A percentile compares a stretch with the other conserved stretches of the same genome.
Conservation (phyloP, 2,329 filamentous ascomycete genomes). For the Pseudocercospora crystallina region DNA sequence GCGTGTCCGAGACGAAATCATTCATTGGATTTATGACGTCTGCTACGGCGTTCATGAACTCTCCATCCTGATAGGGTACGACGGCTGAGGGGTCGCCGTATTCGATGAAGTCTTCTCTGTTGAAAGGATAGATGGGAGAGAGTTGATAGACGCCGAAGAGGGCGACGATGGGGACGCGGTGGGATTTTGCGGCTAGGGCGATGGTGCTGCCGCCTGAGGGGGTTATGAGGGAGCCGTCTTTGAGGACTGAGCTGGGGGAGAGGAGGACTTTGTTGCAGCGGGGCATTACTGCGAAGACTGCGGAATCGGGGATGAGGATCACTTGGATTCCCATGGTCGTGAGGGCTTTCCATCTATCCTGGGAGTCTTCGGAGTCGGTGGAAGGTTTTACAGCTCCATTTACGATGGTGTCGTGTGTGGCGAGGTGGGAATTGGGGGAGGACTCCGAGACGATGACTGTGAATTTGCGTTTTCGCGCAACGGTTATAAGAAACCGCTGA, state of each 20-base stretch:
- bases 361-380: constrained; percentile 47
- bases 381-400: constrained; percentile 52
- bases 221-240: constrained; percentile 82
- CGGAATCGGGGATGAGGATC: constrained; percentile 79
- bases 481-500: constrained; percentile 83
- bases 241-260: constrained; percentile 80
- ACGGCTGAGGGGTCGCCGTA: constrained; percentile 78
- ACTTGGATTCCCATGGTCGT: constrained; percentile 75
- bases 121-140: constrained; percentile 83
- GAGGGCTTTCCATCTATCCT: constrained; percentile 72
- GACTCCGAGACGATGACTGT: constrained; percentile 82
- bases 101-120: constrained; percentile 79
- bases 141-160: constrained; percentile 92
- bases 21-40: constrained; percentile 77
- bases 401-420: constrained; percentile 60
- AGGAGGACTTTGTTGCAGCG: constrained; percentile 94
- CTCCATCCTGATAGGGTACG: constrained; percentile 74
- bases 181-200: constrained; percentile 78
- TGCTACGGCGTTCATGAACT: constrained; percentile 69
- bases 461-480: constrained; percentile 85
- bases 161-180: constrained; percentile 81
- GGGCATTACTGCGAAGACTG: constrained; percentile 91
- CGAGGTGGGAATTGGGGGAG: constrained; percentile 66
- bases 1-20: constrained; percentile 76
- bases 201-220: constrained; percentile 81